A percentile compares a stretch with the other conserved stretches of the same genome.
These are phyloP conservation scores for Dorcoceras hygrometricum DNA, from an alignment of 257 asterid genomes.

Conservation along the genomic window DNA sequence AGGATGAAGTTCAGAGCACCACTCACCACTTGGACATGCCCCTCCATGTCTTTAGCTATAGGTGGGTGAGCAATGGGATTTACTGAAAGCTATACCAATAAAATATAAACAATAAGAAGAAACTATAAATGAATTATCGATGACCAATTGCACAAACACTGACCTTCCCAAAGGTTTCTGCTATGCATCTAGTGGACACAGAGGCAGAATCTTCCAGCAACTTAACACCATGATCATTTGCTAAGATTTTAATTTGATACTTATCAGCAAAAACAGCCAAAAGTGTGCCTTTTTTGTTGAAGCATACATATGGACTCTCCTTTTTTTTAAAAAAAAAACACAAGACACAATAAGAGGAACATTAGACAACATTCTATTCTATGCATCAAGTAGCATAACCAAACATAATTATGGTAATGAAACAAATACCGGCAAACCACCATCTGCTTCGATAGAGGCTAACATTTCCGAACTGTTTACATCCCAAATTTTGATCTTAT, in stretches of 20 bases:
- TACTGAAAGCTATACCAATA: constrained; percentile 40
- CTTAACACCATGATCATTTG: constrained; percentile 39
- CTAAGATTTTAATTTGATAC: constrained; percentile 62
- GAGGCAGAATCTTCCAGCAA: constrained; percentile 39
- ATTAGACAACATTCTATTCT: constrained; percentile 12
- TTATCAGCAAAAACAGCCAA: constrained; percentile 57
- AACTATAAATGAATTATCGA: neutral
- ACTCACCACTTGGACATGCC: constrained; percentile 24
- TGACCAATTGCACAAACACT: constrained; percentile 11
- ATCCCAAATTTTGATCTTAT: constrained; percentile 68
- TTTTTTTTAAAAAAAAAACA: constrained; percentile 28
- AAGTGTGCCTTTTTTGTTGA: constrained; percentile 53
- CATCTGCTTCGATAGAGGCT: constrained; percentile 52
- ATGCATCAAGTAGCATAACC: neutral
- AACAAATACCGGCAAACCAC: constrained; percentile 55
- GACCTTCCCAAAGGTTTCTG: constrained; percentile 40
- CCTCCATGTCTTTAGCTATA: constrained; percentile 11
- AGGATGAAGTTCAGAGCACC: neutral
- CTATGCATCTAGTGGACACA: constrained; percentile 26
- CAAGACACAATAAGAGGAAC: neutral
- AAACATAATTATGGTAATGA: neutral
- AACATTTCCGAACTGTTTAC: constrained; percentile 38
- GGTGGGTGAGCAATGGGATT: constrained; percentile 25
- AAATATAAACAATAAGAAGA: constrained; percentile 13
- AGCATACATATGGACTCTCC: constrained; percentile 58